These are phyloP conservation scores for Aspergillus aculeatinus DNA, from an alignment of 2,329 filamentous ascomycete species.

Conservation along the genomic window DNA sequence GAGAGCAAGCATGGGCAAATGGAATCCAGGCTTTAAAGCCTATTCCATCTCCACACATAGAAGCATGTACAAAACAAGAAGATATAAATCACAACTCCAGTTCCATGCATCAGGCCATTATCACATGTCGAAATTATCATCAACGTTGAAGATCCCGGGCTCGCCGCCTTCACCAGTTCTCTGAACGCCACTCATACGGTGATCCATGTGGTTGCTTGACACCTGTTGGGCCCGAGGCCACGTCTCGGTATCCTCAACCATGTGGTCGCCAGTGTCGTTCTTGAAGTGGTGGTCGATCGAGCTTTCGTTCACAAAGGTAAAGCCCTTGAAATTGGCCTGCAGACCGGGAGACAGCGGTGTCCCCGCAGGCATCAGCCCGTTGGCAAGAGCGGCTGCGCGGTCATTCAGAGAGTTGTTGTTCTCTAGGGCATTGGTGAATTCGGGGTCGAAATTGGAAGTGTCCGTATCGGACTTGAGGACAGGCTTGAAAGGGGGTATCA, in stretches of 20 bases:
- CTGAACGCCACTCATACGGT: conserved; percentile 47
- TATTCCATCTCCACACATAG: conserved; percentile 18
- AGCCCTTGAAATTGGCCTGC: conserved; percentile 97
- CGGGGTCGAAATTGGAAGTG: conserved; percentile 96
- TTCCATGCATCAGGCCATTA: conserved; percentile 38
- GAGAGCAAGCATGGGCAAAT: background rate
- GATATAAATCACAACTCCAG: conserved; percentile 36
- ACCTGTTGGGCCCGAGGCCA: conserved; percentile 36
- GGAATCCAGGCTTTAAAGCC: conserved; percentile 22
- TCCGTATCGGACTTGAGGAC: conserved; percentile 95
- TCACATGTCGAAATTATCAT: conserved; percentile 49
- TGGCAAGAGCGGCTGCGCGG: conserved; percentile 79
- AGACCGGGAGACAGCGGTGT: conserved; percentile 93
- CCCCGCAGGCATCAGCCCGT: conserved; percentile 76
- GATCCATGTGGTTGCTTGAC: conserved; percentile 31
- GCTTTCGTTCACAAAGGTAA: conserved; percentile 98
- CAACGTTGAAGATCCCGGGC: conserved; percentile 45
- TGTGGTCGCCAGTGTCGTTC: conserved; percentile 36
- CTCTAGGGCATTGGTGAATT: conserved; percentile 93
- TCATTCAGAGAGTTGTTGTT: conserved; percentile 86
- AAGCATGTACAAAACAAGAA: conserved; percentile 32
- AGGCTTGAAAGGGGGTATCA: conserved; percentile 95
- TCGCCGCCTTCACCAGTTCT: conserved; percentile 40
- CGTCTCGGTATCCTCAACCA: conserved; percentile 43
- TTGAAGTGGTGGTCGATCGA: conserved; percentile 68